Evolutionary conservation across 306 rosid genomes (phyloP), one percentile per base, ranked within the genome.

Genomic region (Erythrophleum fordii): DNA sequence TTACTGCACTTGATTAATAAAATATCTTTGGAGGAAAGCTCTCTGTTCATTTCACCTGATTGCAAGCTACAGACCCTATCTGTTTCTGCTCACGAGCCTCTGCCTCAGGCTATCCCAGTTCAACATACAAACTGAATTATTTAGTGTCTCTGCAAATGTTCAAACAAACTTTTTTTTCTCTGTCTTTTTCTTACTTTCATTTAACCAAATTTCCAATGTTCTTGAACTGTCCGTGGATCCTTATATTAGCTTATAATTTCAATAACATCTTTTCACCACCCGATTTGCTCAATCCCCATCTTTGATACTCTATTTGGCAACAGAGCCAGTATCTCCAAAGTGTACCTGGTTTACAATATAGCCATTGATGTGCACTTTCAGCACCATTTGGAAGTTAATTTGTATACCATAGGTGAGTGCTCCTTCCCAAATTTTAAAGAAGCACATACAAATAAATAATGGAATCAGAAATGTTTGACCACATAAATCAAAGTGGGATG

Each of bases 51-150:
- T 31, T 29, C 92, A 0, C n/a, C 78, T 58, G 92, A 91, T 55
- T 91, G 91, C 89, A 91, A 86, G 61, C 37, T 71, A 20, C 91
- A 80, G 44, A 82, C 69, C 8, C 70, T 85, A 2, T 75, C 87
- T 37, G 80, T 58, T 25, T 46, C 89, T 77, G 77, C 69, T 41
- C 83, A 18, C 25, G 91, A 87, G 45, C 64, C 86, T 11, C 12
- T 90, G 65, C 92, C 90, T 14, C 69, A 91, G 67, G 83, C 82
- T 61, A 88, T 91, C 26, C 68, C 83, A 26, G 80, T 89, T 80
- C 78, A 81, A n/a, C 90, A 82, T n/a, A 17, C 10, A 0, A n/a
- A n/a, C 25, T 52, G 11, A 52, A 2, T 73, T 14, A 44, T 25
- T 18, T 41, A 62, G 9, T 58, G 28, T 67, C 16, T 60, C 37